Percentiles rank a stretch among this genome's conserved stretches.
Conservation (phyloP, 352 stramenopile species). For the Blastocystis sp. region DNA sequence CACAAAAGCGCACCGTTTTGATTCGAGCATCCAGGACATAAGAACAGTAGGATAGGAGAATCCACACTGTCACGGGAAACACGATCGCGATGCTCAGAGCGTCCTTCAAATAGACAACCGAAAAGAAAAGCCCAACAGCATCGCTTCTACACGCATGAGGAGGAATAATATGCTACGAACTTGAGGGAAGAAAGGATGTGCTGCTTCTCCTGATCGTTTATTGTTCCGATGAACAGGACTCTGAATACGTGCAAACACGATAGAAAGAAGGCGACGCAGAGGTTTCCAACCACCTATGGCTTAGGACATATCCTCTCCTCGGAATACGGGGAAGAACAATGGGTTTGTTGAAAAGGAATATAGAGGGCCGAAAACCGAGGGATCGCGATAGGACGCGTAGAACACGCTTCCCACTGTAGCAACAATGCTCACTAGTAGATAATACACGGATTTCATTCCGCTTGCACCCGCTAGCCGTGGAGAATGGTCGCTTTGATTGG, state of each 20-base stretch:
- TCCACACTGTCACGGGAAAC: constrained; percentile 23
- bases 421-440: constrained; percentile 10
- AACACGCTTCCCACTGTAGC: background rate
- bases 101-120: constrained; percentile 1
- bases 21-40: constrained; percentile 26
- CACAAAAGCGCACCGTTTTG: constrained; percentile 7
- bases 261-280: constrained; percentile 11
- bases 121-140: constrained; percentile 28
- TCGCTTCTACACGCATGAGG: constrained; percentile 11
- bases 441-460: background rate
- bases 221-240: constrained; percentile 22
- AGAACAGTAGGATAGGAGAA: constrained; percentile 20
- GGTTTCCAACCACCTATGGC: constrained; percentile 3
- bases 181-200: constrained; percentile 23
- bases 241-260: background rate
- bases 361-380: background rate
- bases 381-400: background rate
- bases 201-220: constrained; percentile 54
- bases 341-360: constrained; percentile 9
- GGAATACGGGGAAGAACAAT: background rate
- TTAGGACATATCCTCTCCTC: background rate
- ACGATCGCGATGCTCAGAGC: background rate
- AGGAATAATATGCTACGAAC: background rate
- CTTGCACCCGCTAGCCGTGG: background rate
- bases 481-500: too few species aligned